Percentiles rank a stretch among this genome's conserved stretches.
phyloP scores from a whole-genome alignment of 495 filamentous ascomycete genomes.

The Amniculicola lignicola region DNA sequence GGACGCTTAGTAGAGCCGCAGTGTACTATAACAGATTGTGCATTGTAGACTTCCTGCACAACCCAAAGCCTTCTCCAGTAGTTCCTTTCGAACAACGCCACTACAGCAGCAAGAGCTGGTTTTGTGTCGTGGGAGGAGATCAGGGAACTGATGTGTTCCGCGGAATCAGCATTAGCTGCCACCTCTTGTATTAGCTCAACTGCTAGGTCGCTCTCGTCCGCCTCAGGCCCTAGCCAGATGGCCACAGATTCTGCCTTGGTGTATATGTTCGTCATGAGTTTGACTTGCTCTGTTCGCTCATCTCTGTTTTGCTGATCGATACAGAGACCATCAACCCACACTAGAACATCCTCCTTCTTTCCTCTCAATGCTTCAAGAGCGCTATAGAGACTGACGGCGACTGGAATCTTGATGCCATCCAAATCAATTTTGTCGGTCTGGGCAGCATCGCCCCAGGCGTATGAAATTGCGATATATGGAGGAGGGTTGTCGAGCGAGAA shows the following conservation, averaged over 20 bases:
- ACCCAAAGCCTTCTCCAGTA: conserved; percentile 42
- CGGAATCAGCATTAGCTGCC: not conserved
- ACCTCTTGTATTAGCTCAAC: conserved; percentile 7
- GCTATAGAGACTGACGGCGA: conserved; percentile 14
- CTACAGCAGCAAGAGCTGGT: conserved; percentile 30
- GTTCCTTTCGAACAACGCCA: conserved; percentile 37
- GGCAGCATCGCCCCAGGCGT: conserved; percentile 25
- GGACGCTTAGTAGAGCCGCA: conserved; percentile 29
- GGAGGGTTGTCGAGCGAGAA: conserved; percentile 17
- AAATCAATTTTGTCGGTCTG: conserved; percentile 29
- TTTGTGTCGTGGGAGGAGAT: conserved; percentile 6
- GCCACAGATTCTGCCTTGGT: conserved; percentile 34
- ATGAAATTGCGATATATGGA: conserved; percentile 19
- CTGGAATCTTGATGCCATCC: conserved; percentile 1
- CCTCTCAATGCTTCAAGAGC: conserved; percentile 12
- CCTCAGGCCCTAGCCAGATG: conserved; percentile 43
- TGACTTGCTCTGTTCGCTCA: conserved; percentile 16
- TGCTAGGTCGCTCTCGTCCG: conserved; percentile 27
- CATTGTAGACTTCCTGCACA: conserved; percentile 39
- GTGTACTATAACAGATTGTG: conserved; percentile 30
- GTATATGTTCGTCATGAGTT: conserved; percentile 37
- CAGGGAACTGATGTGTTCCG: conserved; percentile 12
- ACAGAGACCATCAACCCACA: conserved; percentile 37
- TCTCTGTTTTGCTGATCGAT: conserved; percentile 32
- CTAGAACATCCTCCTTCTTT: conserved; percentile 17